Conservation (phyloP, 768 basidiomycete genomes). For the Kondoa malvinella region DNA sequence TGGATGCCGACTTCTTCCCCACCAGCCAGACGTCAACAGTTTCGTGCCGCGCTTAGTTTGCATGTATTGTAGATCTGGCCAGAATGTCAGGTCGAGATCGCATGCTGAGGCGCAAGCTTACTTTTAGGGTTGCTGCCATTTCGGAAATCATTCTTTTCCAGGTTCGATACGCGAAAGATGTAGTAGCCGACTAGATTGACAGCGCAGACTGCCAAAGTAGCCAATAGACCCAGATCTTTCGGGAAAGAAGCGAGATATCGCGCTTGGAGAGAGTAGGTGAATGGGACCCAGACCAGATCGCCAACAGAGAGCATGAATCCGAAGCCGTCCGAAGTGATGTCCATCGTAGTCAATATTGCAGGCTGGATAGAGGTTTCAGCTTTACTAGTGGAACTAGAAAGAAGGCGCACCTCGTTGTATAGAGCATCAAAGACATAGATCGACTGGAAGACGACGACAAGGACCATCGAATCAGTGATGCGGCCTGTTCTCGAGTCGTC, state of each 20-base stretch:
- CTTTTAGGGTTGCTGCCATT: conserved; percentile 89
- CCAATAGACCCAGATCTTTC: conserved; percentile 52
- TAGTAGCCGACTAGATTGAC: conserved; percentile 63
- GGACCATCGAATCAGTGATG: conserved; percentile 73
- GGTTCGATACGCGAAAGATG: conserved; percentile 75
- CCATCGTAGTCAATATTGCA: conserved; percentile 85
- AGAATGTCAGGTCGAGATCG: background rate
- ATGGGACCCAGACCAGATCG: conserved; percentile 11
- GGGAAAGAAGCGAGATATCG: conserved; percentile 85
- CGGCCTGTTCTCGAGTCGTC: conserved; percentile 1
- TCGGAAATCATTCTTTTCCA: conserved; percentile 89
- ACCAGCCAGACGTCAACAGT: conserved; percentile 89
- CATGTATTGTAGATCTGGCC: conserved; percentile 56
- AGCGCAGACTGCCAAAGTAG: conserved; percentile 44
- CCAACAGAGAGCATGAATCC: conserved; percentile 72
- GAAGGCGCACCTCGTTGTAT: conserved; percentile 61
- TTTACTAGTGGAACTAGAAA: conserved; percentile 4
- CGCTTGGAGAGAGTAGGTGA: conserved; percentile 73
- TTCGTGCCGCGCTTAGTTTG: conserved; percentile 72
- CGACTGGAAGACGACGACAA: conserved; percentile 66
- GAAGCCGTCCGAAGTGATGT: conserved; percentile 92
- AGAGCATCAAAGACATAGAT: conserved; percentile 73
- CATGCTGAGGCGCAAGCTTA: conserved; percentile 30
- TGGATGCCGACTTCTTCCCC: conserved; percentile 84
- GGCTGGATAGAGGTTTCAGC: conserved; percentile 38